Percentiles rank a stretch among this genome's conserved stretches.
These are phyloP conservation scores for Trichoderma erinaceum DNA, from an alignment of 495 filamentous ascomycete species.

Conservation along the genomic window DNA sequence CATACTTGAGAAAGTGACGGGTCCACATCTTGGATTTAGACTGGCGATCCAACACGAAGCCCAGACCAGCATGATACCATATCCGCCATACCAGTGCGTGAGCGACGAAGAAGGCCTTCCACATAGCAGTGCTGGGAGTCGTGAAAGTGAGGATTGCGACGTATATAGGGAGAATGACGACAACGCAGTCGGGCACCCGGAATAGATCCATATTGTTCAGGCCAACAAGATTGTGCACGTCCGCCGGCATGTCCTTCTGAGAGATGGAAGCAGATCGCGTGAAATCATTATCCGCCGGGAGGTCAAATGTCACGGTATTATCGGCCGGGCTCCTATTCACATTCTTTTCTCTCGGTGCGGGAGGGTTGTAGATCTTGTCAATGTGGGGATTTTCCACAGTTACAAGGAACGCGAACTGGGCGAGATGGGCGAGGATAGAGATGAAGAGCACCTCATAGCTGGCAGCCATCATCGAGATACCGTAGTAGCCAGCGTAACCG, in stretches of 20 bases:
- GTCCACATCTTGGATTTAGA: conserved; percentile 90
- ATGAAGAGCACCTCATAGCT: conserved; percentile 97
- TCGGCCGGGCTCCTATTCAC: conserved; percentile 34
- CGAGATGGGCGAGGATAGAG: conserved; percentile 89
- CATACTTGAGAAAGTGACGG: conserved; percentile 93
- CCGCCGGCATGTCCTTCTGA: conserved; percentile 43
- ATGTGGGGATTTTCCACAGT: conserved; percentile 95
- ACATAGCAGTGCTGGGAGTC: conserved; percentile 69
- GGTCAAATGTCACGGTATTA: background rate
- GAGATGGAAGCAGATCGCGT: conserved; percentile 21
- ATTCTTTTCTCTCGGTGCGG: conserved; percentile 61
- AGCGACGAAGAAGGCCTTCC: conserved; percentile 69
- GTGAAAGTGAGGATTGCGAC: conserved; percentile 63
- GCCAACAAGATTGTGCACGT: conserved; percentile 75
- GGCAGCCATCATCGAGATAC: conserved; percentile 96
- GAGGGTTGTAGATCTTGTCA: conserved; percentile 94
- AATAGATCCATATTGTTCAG: conserved; percentile 80
- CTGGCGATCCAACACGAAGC: conserved; percentile 75
- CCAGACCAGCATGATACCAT: conserved; percentile 88
- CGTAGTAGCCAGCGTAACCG: conserved; percentile 96
- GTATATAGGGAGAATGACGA: conserved; percentile 66
- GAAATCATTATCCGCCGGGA: background rate
- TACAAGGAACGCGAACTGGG: conserved; percentile 87
- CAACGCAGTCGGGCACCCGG: conserved; percentile 75
- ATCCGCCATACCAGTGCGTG: conserved; percentile 80